Base-by-base conservation (phyloP, 164 flowering plant species). In the Hamamelis virginiana region DNA sequence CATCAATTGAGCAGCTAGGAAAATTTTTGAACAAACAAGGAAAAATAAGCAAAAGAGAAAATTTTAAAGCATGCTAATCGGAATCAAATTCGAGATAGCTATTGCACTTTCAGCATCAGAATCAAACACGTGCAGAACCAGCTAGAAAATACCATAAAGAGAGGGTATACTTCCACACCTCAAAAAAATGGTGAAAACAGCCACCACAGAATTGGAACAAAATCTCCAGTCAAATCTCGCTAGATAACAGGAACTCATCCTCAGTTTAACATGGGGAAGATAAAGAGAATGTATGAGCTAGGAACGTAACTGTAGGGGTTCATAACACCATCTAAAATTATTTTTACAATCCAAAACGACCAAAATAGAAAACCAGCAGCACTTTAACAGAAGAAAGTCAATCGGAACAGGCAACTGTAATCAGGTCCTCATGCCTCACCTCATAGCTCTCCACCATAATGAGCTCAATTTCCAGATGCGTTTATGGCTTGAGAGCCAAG, bases 401-500 rank as follows among this genome's bases (percentile, higher is more conserved):
- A 64, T 38, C 26, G 38, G 15, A 55, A 62, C 33, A 68, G 55
- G 65, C 8, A 64, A 44, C 53, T 23, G 66, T 5, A 33, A 5
- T 51, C 45, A 13, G 47, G 8, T 57, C 44, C 50, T 22, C 19
- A 50, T 25, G 9, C 67, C 64, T 48, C n/a, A 75, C 56, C 28
- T 68, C 26, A 45, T 64, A 27, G 44, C 53, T 46, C 74, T 55
- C n/a, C 9, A 28, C 57, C 21, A 28, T 1, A 8, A 43, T 21
- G 43, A 13, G 45, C 64, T 3, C 48, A 50, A 21, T 43, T 15
- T 16, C 69, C 70, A 74, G 38, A n/a, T n/a, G n/a, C n/a, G n/a
- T n/a, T 51, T 57, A 81, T 18, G 89, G 91, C 79, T 81, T 87
- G 48, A 87, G 81, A 57, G 81, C 84, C 69, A 87, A 63, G 19